phyloP scores from a whole-genome alignment of 352 stramenopile species.

The Phytophthora syringae region DNA sequence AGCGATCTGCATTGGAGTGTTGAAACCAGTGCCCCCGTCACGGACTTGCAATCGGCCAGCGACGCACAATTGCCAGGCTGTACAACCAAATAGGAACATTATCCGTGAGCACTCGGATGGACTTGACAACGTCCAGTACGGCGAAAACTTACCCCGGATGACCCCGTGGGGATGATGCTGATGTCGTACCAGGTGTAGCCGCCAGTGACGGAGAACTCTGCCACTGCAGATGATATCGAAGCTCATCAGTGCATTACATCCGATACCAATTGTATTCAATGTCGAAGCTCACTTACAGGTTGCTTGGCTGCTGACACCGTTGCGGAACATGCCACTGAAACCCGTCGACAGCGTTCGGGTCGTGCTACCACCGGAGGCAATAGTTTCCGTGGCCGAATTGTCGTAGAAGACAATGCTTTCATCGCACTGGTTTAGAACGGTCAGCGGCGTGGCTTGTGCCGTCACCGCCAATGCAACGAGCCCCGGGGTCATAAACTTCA shows the following conservation, averaged over 20 bases:
- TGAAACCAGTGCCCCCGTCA: conserved; percentile 59
- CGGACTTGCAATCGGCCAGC: conserved; percentile 44
- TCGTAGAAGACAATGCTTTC: conserved; percentile 58
- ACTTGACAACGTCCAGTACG: no score
- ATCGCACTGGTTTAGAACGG: conserved; percentile 55
- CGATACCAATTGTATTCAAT: background rate
- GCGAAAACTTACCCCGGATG: conserved; percentile 28
- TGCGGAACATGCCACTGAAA: conserved; percentile 72
- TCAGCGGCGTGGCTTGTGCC: conserved; percentile 33
- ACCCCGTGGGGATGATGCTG: conserved; percentile 53
- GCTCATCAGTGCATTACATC: no score
- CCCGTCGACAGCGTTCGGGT: conserved; percentile 38
- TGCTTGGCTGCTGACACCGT: conserved; percentile 50
- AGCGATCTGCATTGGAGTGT: conserved; percentile 58
- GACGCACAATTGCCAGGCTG: conserved; percentile 43
- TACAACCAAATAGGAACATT: no score
- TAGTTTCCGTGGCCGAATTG: conserved; percentile 49
- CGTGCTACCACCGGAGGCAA: conserved; percentile 46
- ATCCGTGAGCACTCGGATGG: no score
- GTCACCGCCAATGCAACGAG: conserved; percentile 22
- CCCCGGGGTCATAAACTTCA: conserved; percentile 9
- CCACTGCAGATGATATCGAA: no score
- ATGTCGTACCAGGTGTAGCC: conserved; percentile 58
- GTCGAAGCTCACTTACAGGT: conserved; percentile 42
- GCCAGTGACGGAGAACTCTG: conserved; percentile 46